A percentile compares a stretch with the other conserved stretches of the same genome.
These are phyloP conservation scores for Tricholoma sp. DNA, from an alignment of 768 basidiomycete species.

Conservation along the genomic window DNA sequence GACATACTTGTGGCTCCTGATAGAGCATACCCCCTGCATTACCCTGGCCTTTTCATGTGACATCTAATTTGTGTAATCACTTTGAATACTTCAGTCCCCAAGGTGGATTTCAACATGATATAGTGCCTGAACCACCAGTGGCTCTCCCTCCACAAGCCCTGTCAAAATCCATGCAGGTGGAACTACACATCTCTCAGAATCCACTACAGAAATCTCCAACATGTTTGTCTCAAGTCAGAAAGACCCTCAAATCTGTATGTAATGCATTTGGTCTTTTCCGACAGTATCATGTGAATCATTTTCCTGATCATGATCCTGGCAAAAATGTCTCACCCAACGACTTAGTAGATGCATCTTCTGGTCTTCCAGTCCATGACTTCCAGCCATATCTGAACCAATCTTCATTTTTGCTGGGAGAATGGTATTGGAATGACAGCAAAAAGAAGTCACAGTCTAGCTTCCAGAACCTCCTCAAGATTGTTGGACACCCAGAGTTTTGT, in stretches of 20 bases:
- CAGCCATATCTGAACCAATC: neutral
- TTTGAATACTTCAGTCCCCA: too few species aligned
- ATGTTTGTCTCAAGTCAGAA: neutral
- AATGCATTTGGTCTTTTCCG: neutral
- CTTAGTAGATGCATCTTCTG: neutral
- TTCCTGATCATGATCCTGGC: neutral
- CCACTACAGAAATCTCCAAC: neutral
- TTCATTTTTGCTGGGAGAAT: neutral
- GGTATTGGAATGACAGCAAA: too few species aligned
- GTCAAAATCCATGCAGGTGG: neutral
- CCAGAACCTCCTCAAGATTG: too few species aligned
- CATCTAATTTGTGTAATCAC: too few species aligned
- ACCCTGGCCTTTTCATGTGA: too few species aligned
- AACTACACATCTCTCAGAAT: neutral
- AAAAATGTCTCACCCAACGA: neutral
- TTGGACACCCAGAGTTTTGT: too few species aligned
- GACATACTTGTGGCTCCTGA: too few species aligned
- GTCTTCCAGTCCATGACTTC: neutral
- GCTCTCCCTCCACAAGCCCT: neutral
- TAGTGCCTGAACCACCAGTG: neutral
- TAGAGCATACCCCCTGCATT: too few species aligned
- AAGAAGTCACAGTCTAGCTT: too few species aligned
- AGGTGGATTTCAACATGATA: too few species aligned
- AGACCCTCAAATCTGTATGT: neutral
- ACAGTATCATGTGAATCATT: neutral